Percentiles rank a stretch among this genome's conserved stretches.
phyloP scores from a whole-genome alignment of 768 basidiomycete species.

The Tricholoma sp. region DNA sequence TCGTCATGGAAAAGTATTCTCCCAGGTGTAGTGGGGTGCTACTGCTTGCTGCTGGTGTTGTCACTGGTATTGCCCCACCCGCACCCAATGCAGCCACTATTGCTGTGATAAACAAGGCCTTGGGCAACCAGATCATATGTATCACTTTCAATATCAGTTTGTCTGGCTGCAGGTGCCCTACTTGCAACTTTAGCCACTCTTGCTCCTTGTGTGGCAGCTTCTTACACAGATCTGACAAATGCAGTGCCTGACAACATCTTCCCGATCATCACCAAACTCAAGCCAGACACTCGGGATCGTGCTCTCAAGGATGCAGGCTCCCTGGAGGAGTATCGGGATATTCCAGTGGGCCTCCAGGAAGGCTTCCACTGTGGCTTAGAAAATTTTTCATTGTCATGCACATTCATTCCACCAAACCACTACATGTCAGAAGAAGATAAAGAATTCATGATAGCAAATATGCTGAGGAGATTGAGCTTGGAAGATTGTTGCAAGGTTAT shows the following conservation, averaged over 20 bases:
- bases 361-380: slow-evolving; percentile 2
- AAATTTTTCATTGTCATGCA: not conserved
- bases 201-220: not conserved
- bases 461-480: not conserved
- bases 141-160: not conserved
- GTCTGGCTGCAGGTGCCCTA: not conserved
- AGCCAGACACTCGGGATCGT: not conserved
- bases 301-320: not conserved
- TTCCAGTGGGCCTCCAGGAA: not conserved
- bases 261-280: not conserved
- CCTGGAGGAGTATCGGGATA: not conserved
- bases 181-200: not conserved
- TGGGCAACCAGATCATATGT: not conserved
- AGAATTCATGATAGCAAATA: not conserved
- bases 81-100: no score
- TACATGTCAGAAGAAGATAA: not conserved
- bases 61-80: no score
- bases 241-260: not conserved
- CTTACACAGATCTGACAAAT: not conserved
- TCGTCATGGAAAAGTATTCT: no score
- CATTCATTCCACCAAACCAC: slow-evolving; percentile 1
- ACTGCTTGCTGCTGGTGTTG: no score
- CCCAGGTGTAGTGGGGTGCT: no score
- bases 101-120: not conserved
- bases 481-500: not conserved